Conservation (phyloP, 176 grass and related monocot genomes). For the Oropetium thomaeum region DNA sequence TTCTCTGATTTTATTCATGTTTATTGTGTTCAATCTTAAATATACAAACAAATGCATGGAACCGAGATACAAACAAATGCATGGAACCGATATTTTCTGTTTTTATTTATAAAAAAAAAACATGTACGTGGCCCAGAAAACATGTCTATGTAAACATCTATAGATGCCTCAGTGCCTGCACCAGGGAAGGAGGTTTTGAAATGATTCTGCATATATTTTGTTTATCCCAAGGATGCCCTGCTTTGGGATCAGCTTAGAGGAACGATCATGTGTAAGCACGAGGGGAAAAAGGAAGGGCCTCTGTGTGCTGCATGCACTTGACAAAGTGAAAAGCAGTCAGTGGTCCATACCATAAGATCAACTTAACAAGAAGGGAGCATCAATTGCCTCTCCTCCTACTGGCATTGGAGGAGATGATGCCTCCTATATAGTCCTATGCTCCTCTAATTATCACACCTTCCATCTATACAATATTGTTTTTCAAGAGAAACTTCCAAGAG, state of each 20-base stretch:
- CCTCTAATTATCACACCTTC: neutral
- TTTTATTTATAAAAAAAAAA: too few species aligned
- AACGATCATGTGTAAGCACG: constrained; percentile 41
- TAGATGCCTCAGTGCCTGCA: too few species aligned
- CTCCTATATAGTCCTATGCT: neutral
- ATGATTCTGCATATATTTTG: neutral
- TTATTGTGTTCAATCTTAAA: too few species aligned
- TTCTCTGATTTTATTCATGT: too few species aligned
- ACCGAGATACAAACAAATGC: too few species aligned
- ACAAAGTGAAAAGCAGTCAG: constrained; percentile 26
- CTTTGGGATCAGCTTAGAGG: constrained; percentile 32
- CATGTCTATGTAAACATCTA: too few species aligned
- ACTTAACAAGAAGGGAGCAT: constrained; percentile 3
- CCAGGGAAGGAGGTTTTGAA: too few species aligned
- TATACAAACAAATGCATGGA: too few species aligned
- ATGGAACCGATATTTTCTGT: too few species aligned
- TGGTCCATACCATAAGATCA: constrained; percentile 8
- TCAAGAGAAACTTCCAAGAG: neutral
- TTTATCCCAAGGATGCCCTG: constrained; percentile 14
- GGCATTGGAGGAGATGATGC: neutral
- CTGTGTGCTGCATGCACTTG: constrained; percentile 27
- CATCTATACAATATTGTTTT: neutral
- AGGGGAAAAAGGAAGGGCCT: constrained; percentile 15
- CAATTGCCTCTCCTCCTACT: neutral
- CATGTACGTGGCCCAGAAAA: too few species aligned